These are phyloP conservation scores for Artemisia argyi DNA, from an alignment of 129 eudicot genomes.

Conservation along the genomic window DNA sequence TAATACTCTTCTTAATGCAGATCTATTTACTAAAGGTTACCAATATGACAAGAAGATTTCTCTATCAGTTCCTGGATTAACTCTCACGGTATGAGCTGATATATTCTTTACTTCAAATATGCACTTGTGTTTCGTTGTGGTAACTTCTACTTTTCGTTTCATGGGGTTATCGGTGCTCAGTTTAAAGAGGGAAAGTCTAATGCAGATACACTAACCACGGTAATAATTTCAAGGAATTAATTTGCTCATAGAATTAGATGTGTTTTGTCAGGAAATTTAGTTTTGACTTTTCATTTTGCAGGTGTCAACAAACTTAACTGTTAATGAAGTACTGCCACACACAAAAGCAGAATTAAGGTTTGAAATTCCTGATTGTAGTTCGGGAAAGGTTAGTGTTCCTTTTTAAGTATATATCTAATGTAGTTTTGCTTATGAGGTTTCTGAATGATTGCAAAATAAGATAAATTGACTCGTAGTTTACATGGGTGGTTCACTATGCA, in stretches of 20 bases:
- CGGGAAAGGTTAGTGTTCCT: conserved; percentile 72
- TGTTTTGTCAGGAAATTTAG: background rate
- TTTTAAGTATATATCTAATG: conserved; percentile 4
- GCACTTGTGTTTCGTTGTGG: background rate
- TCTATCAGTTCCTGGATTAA: conserved; percentile 71
- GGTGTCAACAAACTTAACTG: conserved; percentile 85
- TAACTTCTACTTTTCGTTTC: conserved; percentile 20
- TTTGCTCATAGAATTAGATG: background rate
- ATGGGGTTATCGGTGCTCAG: conserved; percentile 78
- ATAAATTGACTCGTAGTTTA: background rate
- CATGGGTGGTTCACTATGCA: no score
- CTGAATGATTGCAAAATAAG: no score
- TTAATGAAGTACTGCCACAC: conserved; percentile 52
- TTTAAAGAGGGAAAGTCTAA: conserved; percentile 64
- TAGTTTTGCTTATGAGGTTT: background rate
- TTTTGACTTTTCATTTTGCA: conserved; percentile 25
- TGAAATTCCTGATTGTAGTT: conserved; percentile 87
- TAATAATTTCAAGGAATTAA: conserved; percentile 1
- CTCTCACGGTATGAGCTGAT: conserved; percentile 60
- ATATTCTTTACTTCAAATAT: background rate
- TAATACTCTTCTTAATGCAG: conserved; percentile 35
- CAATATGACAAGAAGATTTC: conserved; percentile 87
- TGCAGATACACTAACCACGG: conserved; percentile 49
- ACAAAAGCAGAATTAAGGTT: conserved; percentile 76
- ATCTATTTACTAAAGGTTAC: conserved; percentile 90